Percentiles rank a stretch among this genome's conserved stretches.
These are phyloP conservation scores for Cucumis variabilis DNA, from an alignment of 331 rosid genomes.

Conservation along the genomic window DNA sequence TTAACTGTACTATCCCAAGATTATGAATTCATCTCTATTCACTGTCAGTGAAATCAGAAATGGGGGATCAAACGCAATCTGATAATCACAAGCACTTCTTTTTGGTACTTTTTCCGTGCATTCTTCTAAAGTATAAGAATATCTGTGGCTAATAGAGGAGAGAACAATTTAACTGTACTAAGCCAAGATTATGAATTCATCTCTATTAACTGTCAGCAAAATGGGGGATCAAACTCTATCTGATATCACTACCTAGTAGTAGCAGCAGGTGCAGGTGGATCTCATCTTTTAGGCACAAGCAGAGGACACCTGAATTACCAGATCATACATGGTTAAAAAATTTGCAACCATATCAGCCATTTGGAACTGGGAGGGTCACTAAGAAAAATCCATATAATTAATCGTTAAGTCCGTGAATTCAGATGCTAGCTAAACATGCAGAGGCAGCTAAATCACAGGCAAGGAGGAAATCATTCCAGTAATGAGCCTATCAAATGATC, in stretches of 20 bases:
- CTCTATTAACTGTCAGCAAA: background rate
- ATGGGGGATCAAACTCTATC: background rate
- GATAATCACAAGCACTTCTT: conserved; percentile 3
- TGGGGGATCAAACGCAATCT: background rate
- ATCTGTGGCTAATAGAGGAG: conserved; percentile 18
- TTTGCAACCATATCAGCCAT: background rate
- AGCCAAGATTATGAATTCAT: background rate
- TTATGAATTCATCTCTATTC: conserved; percentile 1
- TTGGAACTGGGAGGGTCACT: background rate
- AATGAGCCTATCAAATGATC: background rate
- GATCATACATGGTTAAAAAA: background rate
- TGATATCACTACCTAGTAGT: conserved; percentile 16
- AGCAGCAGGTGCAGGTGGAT: background rate
- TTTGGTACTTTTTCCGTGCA: background rate
- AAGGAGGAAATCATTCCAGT: background rate
- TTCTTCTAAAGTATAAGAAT: background rate
- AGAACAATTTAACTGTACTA: conserved; percentile 10
- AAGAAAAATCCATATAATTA: background rate
- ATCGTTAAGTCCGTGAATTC: background rate
- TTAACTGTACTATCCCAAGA: conserved; percentile 1
- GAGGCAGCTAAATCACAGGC: conserved; percentile 4
- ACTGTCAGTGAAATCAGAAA: background rate
- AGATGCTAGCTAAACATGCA: background rate
- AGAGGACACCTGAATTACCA: background rate
- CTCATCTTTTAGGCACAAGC: background rate